Conservation (phyloP, 2,329 filamentous ascomycete species). For the Didymellaceae sp. region DNA sequence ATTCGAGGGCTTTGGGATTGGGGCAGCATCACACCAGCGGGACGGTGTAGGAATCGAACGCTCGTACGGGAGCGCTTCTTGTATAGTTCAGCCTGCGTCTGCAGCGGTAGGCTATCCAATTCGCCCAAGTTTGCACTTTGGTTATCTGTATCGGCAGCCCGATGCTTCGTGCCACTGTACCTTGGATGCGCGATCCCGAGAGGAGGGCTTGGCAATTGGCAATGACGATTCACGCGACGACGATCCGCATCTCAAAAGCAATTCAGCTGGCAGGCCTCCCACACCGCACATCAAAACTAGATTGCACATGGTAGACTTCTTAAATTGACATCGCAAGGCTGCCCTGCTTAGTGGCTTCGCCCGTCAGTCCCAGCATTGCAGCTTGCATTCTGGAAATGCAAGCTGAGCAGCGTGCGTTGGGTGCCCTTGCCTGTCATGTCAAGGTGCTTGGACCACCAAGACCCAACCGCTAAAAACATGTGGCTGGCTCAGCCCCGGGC, state of each 20-base stretch:
- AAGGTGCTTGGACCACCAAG: slow-evolving; percentile 3
- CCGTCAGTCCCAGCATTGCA: neutral
- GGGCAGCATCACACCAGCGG: neutral
- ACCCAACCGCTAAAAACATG: neutral
- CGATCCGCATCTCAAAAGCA: slow-evolving; percentile 19
- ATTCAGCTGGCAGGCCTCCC: slow-evolving; percentile 8
- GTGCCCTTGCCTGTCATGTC: slow-evolving; percentile 7
- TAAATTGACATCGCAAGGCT: slow-evolving; percentile 2
- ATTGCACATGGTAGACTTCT: neutral
- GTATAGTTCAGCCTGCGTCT: neutral
- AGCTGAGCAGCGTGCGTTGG: slow-evolving; percentile 6
- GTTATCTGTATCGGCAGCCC: neutral
- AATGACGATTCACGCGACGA: slow-evolving; percentile 15
- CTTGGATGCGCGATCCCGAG: slow-evolving; percentile 6
- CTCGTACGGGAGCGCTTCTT: neutral
- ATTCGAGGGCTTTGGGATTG: slow-evolving; percentile 7
- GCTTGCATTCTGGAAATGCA: neutral
- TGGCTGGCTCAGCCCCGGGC: slow-evolving; percentile 15
- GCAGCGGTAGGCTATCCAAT: neutral
- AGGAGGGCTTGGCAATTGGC: slow-evolving; percentile 5
- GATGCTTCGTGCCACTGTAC: neutral
- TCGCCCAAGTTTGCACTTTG: neutral
- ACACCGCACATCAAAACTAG: neutral
- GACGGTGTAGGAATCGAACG: neutral
- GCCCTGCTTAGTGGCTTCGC: neutral